phyloP scores from a whole-genome alignment of 2,329 filamentous ascomycete genomes.

The Colletotrichum filicis region DNA sequence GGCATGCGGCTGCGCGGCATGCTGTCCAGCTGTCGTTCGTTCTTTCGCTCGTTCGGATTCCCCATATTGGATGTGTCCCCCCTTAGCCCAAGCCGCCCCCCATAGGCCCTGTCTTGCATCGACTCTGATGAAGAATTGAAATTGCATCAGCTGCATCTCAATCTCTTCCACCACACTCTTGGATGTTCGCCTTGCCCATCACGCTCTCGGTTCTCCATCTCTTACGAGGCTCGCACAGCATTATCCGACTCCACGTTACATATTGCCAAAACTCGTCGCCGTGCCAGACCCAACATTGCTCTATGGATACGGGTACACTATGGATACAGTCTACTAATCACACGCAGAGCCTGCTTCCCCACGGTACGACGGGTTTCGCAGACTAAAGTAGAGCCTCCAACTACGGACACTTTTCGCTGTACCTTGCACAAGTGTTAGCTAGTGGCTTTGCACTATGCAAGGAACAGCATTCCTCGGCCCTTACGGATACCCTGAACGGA shows the following conservation, averaged over 20 bases:
- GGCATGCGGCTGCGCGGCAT: background rate
- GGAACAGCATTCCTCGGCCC: background rate
- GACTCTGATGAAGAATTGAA: slow-evolving; percentile 22
- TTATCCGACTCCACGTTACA: background rate
- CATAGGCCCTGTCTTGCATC: slow-evolving; percentile 3
- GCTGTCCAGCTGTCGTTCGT: background rate
- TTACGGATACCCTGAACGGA: too few species aligned
- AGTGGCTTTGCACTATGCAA: background rate
- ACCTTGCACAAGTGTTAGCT: background rate
- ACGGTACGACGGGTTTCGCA: slow-evolving; percentile 13
- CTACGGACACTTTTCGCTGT: background rate
- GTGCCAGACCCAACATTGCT: background rate
- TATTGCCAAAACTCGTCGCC: background rate
- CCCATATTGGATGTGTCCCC: background rate
- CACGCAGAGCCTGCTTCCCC: background rate
- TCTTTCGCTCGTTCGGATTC: slow-evolving; percentile 3
- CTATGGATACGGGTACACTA: background rate
- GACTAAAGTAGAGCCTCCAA: background rate
- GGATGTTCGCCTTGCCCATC: slow-evolving; percentile 9
- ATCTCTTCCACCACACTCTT: slow-evolving; percentile 9
- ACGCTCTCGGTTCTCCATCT: slow-evolving; percentile 20
- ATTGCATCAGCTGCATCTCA: slow-evolving; percentile 25
- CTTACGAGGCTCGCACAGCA: background rate
- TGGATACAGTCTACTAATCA: background rate
- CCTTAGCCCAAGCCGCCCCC: background rate